phyloP scores from a whole-genome alignment of 2,329 filamentous ascomycete genomes.

The Pseudogymnoascus sp. region DNA sequence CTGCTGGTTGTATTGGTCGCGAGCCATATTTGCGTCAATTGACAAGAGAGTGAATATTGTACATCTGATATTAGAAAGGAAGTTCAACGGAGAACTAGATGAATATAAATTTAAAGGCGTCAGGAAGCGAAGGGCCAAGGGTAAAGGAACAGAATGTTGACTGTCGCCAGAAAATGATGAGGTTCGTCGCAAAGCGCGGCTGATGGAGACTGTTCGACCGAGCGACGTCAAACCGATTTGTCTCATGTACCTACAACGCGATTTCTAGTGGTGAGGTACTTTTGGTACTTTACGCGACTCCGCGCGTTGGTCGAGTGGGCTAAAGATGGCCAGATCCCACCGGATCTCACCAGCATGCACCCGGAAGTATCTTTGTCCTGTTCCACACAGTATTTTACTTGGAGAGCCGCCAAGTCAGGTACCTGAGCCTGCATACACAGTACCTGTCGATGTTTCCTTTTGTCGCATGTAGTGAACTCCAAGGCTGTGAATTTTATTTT shows the following conservation, averaged over 20 bases:
- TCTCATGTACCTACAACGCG: neutral
- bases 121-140: neutral
- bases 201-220: neutral
- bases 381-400: neutral
- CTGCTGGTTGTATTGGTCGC: slow-evolving; percentile 53
- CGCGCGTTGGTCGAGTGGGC: neutral
- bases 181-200: slow-evolving; percentile 6
- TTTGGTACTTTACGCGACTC: neutral
- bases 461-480: slow-evolving; percentile 1
- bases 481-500: neutral
- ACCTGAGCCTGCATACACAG: neutral
- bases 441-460: slow-evolving; percentile 7
- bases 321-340: neutral
- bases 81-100: neutral
- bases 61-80: slow-evolving; percentile 8
- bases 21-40: slow-evolving; percentile 25
- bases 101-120: neutral
- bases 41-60: slow-evolving; percentile 1
- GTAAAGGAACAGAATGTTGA: neutral
- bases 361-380: slow-evolving; percentile 5
- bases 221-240: neutral
- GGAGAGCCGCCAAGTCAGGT: slow-evolving; percentile 4
- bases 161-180: neutral
- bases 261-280: neutral
- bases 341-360: neutral